A percentile compares a stretch with the other conserved stretches of the same genome.
These are phyloP conservation scores for Pseudogymnoascus sp. DNA, from an alignment of 2,329 filamentous ascomycete species.

Conservation along the genomic window DNA sequence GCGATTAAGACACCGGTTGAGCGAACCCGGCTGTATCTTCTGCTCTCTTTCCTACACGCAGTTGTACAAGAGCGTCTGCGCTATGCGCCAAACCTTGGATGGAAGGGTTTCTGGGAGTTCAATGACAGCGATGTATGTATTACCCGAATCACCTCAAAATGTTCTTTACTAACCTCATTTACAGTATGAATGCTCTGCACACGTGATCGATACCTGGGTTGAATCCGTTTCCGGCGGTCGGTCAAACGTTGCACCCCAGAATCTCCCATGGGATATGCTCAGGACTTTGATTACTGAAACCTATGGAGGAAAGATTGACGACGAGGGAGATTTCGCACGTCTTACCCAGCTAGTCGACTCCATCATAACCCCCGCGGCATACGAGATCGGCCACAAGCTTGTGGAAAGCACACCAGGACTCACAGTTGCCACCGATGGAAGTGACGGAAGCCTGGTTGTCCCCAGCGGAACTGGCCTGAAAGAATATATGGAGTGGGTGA, in stretches of 20 bases:
- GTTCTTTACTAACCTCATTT: slow-evolving; percentile 27
- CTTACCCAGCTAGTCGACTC: slow-evolving; percentile 67
- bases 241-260: slow-evolving; percentile 86
- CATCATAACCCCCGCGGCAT: slow-evolving; percentile 80
- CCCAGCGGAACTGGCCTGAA: slow-evolving; percentile 75
- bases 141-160: slow-evolving; percentile 18
- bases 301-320: slow-evolving; percentile 96
- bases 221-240: slow-evolving; percentile 75
- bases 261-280: slow-evolving; percentile 95
- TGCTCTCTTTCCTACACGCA: slow-evolving; percentile 91
- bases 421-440: slow-evolving; percentile 26
- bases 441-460: slow-evolving; percentile 58
- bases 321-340: slow-evolving; percentile 73
- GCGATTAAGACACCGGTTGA: slow-evolving; percentile 81
- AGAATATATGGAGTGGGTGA: slow-evolving; percentile 88
- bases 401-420: slow-evolving; percentile 50
- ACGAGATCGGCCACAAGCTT: slow-evolving; percentile 86
- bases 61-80: slow-evolving; percentile 91
- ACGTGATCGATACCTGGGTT: slow-evolving; percentile 93
- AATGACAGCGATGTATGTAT: slow-evolving; percentile 93
- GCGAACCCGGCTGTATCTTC: slow-evolving; percentile 78
- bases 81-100: slow-evolving; percentile 88
- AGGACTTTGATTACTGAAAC: slow-evolving; percentile 85
- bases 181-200: slow-evolving; percentile 93
- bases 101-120: slow-evolving; percentile 99